Base-by-base conservation (phyloP, 306 rosid species). In the Fagus sylvatica region DNA sequence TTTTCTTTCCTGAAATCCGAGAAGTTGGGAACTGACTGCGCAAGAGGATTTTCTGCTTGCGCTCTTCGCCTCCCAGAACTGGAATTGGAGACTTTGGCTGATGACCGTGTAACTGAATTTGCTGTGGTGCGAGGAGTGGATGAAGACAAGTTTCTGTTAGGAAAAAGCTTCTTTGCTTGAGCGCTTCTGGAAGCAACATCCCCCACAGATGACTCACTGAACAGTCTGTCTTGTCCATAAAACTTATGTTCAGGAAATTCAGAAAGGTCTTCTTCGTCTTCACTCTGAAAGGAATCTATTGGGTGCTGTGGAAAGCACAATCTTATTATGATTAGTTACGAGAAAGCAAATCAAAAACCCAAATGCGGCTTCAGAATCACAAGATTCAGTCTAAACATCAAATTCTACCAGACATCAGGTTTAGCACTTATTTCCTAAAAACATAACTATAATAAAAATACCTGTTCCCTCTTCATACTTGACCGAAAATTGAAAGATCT, bases 1-100 rank as follows among this genome's bases (percentile, higher is more conserved):
- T 93, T 96, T 87, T 96, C 99, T 87, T 96, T 96, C 82, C 98
- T 90, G 67, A 96, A 84, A 85, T 96, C 99, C 71, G 98, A 88
- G 80, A 93, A 96, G 83, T 96, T 96, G 41, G 98, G 99, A 75
- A 96, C 97, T 66, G 98, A 96, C 79, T 90, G 97, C 42, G 91
- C 90, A 77, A 93, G 88, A 81, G 90, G 96, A 71, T 80, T 90
- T 71, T 91, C 98, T 54, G 82, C 80, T 68, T 80, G 87, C n/a
- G 72, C 51, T 84, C 91, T 91, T 82, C 94, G 90, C 89, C 82
- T 84, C 46, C 94, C 98, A 69, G 90, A 83, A 85, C 79, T 70
- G 72, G 88, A 42, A 75, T 75, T 85, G 42, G 89, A 77, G 79
- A 81, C 84, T 78, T 84, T 91, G 78, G 78, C 73, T 13, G 89